Base-by-base conservation (phyloP, 495 filamentous ascomycete species). In the Penicillium manginii region DNA sequence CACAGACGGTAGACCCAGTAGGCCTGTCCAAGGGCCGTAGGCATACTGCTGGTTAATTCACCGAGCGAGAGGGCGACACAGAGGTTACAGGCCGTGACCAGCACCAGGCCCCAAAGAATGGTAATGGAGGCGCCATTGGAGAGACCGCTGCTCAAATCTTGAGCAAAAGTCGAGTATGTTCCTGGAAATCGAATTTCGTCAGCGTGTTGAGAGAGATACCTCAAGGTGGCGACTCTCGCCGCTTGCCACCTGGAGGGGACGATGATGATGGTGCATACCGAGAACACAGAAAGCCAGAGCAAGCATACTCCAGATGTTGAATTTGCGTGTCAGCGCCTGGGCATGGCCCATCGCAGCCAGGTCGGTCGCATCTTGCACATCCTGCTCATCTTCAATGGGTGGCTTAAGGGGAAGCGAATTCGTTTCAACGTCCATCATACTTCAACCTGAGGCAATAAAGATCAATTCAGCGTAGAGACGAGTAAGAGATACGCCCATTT, bases 291-390 rank as follows among this genome's bases (percentile, higher is more conserved):
- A 80, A 0, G 78, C 73, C n/a, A 81, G 67, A 23, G 72, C 67
- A 7, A 80, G 63, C 77, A 79, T 79, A 64, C 75, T 78, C 74
- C 71, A 77, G 17, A 80, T 65, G 55, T 75, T 70, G 55, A 81
- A 83, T 55, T 81, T 83, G 26, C 81, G 70, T 2, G 67, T 70
- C 55, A 84, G 60, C 18, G 70, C 75, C 68, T 84, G 81, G 65
- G 76, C 75, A 53, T 84, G 81, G 48, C 81, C 81, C 64, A 84
- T 64, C 2, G 73, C 76, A 1, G 79, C 81, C 47, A 84, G 70
- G 49, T 82, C 80, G 57, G 69, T 69, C 3, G 78, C 80, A 73
- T 83, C 81, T 52, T 75, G 75, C 37, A 76, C 70, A 61, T 72
- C 71, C 64, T 75, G 67, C 43, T 74, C 73, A 60, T 62, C 57